Conservation (phyloP, 345 rosid genomes). For the Pistacia vera region DNA sequence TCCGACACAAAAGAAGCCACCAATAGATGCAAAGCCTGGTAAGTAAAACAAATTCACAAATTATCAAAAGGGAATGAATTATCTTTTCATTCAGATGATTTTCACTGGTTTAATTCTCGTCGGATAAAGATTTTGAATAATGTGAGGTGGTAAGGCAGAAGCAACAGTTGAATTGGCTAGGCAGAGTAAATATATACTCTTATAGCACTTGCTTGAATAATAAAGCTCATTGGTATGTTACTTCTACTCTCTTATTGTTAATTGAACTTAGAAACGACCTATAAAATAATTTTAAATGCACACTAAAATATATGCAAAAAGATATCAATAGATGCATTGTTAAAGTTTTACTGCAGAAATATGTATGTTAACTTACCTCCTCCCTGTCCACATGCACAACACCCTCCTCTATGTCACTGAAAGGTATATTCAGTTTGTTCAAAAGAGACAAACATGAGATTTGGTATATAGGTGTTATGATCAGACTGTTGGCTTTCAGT, state of each 20-base stretch:
- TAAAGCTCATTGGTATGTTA: too few relatives aligned
- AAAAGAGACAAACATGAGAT: neutral
- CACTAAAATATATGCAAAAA: too few relatives aligned
- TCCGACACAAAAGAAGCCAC: constrained; percentile 22
- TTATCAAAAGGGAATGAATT: constrained; percentile 8
- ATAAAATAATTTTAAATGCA: too few relatives aligned
- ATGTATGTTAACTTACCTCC: constrained; percentile 16
- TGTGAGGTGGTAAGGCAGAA: too few relatives aligned
- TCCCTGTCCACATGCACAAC: constrained; percentile 7
- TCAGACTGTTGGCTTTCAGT: constrained; percentile 19
- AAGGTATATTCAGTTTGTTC: constrained; percentile 17
- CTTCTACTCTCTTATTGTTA: too few relatives aligned
- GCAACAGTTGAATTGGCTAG: too few relatives aligned
- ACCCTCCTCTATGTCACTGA: constrained; percentile 18
- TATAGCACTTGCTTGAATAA: too few relatives aligned
- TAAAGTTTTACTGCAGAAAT: neutral
- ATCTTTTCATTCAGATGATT: neutral
- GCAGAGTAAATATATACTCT: too few relatives aligned
- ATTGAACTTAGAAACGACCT: too few relatives aligned
- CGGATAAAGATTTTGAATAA: too few relatives aligned
- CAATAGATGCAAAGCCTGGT: constrained; percentile 22
- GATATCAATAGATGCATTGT: too few relatives aligned
- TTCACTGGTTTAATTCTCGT: too few relatives aligned
- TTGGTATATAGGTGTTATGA: constrained; percentile 16
- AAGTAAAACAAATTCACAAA: neutral